Percentiles rank a stretch among this genome's conserved stretches.
phyloP scores from a whole-genome alignment of 768 basidiomycete species.

The Rhodotorula babjevae region DNA sequence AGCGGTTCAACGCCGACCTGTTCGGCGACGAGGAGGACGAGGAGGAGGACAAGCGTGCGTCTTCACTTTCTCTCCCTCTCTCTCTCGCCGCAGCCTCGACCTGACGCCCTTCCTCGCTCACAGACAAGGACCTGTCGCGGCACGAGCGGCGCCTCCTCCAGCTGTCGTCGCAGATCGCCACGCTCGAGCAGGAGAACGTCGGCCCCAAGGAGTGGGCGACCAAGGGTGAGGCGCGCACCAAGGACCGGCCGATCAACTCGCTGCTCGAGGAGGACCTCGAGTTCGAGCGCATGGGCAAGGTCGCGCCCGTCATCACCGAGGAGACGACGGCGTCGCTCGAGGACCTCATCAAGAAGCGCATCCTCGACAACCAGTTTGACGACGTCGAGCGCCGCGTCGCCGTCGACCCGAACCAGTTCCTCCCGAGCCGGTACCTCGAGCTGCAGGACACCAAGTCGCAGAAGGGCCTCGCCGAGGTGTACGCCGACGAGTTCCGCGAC shows the following conservation, averaged over 20 bases:
- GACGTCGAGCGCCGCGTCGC: conserved; percentile 81
- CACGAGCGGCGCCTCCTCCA: conserved; percentile 73
- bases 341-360: conserved; percentile 82
- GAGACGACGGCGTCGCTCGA: conserved; percentile 75
- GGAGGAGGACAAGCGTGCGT: conserved; percentile 43
- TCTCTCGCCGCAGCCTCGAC: neutral
- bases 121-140: conserved; percentile 54
- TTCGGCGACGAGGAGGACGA: conserved; percentile 67
- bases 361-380: conserved; percentile 76
- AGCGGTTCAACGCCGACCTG: conserved; percentile 68
- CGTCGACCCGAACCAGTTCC: conserved; percentile 76
- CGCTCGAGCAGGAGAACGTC: conserved; percentile 80
- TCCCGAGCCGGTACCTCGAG: conserved; percentile 84
- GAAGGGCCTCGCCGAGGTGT: conserved; percentile 88
- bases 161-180: conserved; percentile 69
- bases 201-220: conserved; percentile 86
- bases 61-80: neutral
- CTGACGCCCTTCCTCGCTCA: neutral
- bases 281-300: conserved; percentile 82
- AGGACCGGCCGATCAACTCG: conserved; percentile 79
- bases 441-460: conserved; percentile 80
- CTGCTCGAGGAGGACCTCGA: conserved; percentile 90
- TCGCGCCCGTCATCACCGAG: conserved; percentile 83
- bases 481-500: conserved; percentile 82
- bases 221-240: conserved; percentile 80